A percentile compares a stretch with the other conserved stretches of the same genome.
Evolutionary conservation across 371 early-diverging fungal species (phyloP).

Genomic region (Phascolomyces articulosus): DNA sequence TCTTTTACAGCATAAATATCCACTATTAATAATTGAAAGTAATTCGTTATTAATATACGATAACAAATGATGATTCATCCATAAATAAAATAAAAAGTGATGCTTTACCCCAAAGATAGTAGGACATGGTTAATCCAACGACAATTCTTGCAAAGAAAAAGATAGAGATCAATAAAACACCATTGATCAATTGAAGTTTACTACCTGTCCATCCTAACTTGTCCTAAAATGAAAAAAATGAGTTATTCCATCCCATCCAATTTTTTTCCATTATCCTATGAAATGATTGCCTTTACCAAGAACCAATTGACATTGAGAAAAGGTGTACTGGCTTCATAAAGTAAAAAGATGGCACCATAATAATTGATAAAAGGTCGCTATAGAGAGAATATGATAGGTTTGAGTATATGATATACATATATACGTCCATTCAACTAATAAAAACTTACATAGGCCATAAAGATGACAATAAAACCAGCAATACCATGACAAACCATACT

Average conservation of each 20-base stretch:
- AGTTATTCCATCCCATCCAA: neutral
- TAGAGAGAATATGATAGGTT: neutral
- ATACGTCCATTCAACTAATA: too few relatives aligned
- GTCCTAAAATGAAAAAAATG: constrained; percentile 47
- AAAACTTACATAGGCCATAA: constrained; percentile 70
- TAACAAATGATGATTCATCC: neutral
- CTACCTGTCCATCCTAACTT: constrained; percentile 81
- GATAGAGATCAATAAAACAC: constrained; percentile 65
- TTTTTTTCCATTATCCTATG: neutral
- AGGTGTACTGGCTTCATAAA: constrained; percentile 91
- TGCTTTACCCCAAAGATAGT: constrained; percentile 59
- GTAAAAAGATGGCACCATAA: constrained; percentile 85
- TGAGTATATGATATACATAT: neutral
- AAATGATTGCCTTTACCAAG: constrained; percentile 67
- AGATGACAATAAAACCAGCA: constrained; percentile 76
- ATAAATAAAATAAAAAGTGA: too few relatives aligned
- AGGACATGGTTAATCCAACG: constrained; percentile 79
- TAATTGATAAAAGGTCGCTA: constrained; percentile 85
- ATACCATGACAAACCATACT: constrained; percentile 88
- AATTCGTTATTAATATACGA: neutral
- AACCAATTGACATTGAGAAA: constrained; percentile 95
- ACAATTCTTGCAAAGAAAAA: constrained; percentile 83
- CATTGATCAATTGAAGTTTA: constrained; percentile 80
- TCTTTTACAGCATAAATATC: constrained; percentile 54
- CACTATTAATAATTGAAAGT: constrained; percentile 13